Percentiles rank a stretch among this genome's conserved stretches.
phyloP scores from a whole-genome alignment of 2,329 filamentous ascomycete genomes.

The Ascomycota sp. region DNA sequence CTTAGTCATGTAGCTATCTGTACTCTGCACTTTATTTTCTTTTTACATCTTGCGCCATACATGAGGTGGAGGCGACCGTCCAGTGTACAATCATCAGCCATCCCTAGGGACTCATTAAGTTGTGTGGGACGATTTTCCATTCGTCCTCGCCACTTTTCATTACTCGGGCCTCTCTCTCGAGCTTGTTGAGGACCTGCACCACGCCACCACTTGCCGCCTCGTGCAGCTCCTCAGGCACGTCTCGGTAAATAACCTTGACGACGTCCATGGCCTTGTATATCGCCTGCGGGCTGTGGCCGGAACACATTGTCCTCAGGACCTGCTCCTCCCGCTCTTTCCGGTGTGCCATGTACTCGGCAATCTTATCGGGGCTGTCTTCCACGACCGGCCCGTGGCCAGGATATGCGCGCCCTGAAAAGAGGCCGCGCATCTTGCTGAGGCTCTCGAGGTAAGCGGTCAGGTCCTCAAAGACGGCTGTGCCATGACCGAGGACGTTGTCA shows the following conservation, averaged over 20 bases:
- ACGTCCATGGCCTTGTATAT: conserved; percentile 57
- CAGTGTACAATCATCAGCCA: no score
- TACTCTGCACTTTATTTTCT: no score
- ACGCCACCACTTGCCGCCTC: conserved; percentile 57
- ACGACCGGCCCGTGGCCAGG: conserved; percentile 75
- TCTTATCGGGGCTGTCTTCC: conserved; percentile 47
- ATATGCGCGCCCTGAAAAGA: conserved; percentile 53
- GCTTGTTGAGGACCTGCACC: conserved; percentile 58
- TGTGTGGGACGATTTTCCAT: no score
- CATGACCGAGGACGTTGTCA: conserved; percentile 75
- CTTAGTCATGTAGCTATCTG: no score
- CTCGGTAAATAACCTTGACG: conserved; percentile 71
- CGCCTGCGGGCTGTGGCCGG: conserved; percentile 11
- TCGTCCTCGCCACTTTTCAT: conserved; percentile 13
- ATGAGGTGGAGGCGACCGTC: no score
- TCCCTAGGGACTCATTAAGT: no score
- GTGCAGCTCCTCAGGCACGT: conserved; percentile 58
- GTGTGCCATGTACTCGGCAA: conserved; percentile 69
- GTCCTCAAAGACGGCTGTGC: conserved; percentile 71
- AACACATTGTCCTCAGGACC: conserved; percentile 43
- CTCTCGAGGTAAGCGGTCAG: conserved; percentile 47
- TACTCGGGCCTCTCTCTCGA: conserved; percentile 54
- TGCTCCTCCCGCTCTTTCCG: conserved; percentile 62
- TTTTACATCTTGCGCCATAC: no score
- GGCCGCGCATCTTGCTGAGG: conserved; percentile 44